These are phyloP conservation scores for Pleurotus citrinopileatus DNA, from an alignment of 768 basidiomycete genomes.

Conservation along the genomic window DNA sequence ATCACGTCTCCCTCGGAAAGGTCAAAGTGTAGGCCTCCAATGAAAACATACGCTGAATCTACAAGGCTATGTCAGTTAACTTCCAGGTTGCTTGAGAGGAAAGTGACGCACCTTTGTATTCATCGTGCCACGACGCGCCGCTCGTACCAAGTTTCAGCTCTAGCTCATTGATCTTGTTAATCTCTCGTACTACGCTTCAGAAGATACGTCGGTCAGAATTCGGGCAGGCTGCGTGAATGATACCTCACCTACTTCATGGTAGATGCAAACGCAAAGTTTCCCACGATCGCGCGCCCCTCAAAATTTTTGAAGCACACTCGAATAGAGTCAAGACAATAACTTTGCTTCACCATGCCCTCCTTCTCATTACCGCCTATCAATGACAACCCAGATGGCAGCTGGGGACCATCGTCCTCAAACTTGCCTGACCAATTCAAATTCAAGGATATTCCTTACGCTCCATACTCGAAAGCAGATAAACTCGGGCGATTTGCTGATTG, in stretches of 20 bases:
- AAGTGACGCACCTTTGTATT: constrained; percentile 59
- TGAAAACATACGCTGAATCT: constrained; percentile 94
- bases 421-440: constrained; percentile 93
- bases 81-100: neutral
- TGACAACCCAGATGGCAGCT: constrained; percentile 91
- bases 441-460: constrained; percentile 98
- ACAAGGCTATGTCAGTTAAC: neutral
- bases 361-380: constrained; percentile 86
- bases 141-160: constrained; percentile 78
- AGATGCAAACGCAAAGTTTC: constrained; percentile 19
- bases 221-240: constrained; percentile 12
- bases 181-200: constrained; percentile 85
- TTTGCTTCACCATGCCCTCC: constrained; percentile 53
- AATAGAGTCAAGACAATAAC: constrained; percentile 7
- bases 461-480: constrained; percentile 98
- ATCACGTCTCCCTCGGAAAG: constrained; percentile 98
- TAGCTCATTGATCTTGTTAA: constrained; percentile 87
- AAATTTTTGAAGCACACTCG: constrained; percentile 26
- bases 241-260: constrained; percentile 66
- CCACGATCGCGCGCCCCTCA: constrained; percentile 12
- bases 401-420: constrained; percentile 82
- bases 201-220: constrained; percentile 8
- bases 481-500: constrained; percentile 97
- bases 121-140: constrained; percentile 90
- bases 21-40: constrained; percentile 85